Evolutionary conservation across 2,329 filamentous ascomycete species (phyloP), one percentile per base, ranked within the genome.

Genomic region (Claviceps lovelessii): DNA sequence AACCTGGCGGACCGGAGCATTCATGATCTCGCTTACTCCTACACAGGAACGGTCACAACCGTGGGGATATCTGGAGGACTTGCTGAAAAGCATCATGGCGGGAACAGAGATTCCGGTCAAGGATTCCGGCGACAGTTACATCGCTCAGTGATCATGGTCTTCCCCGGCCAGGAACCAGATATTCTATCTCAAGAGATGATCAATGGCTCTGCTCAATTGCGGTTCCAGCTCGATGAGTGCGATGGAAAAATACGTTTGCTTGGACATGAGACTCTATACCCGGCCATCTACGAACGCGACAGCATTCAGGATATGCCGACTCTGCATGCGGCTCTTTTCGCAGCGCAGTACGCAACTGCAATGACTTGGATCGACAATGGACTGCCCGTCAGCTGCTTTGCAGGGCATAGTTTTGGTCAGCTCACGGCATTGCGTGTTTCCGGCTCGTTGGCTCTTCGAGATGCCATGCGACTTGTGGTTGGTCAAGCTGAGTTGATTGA

Each of bases 381-480:
- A 1, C 5, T 62, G 7, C 11, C 58, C 35, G 45, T 54, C 2
- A 49, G 31, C 4, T 55, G 58, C 8, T 7, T 63, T 0, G 63
- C 73, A 0, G 72, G 72, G 3, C 71, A 74, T 56, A 71, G 67
- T 56, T 70, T 73, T 29, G 73, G 73, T 3, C 67, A 75, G 59
- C 60, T 75, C 5, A 68, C 68, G 0, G 71, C 71, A 0, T 61
- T 73, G 0, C 70, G 68, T 53, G 56, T 74, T 0, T 60, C 69
- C 0, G 66, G 67, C 0, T 58, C 60, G 0, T 52, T 74, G 4
- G 59, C 54, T 0, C 53, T 72, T 0, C 7, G 55, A 11, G 67
- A 72, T 35, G 60, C 68, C 0, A 23, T 74, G 9, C 62, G 51
- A 13, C 9, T 68, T 3, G 60, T 71, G 0, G 50, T 55, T 5